Evolutionary conservation across 768 basidiomycete genomes (phyloP).

Genomic region (Saitozyma podzolica): DNA sequence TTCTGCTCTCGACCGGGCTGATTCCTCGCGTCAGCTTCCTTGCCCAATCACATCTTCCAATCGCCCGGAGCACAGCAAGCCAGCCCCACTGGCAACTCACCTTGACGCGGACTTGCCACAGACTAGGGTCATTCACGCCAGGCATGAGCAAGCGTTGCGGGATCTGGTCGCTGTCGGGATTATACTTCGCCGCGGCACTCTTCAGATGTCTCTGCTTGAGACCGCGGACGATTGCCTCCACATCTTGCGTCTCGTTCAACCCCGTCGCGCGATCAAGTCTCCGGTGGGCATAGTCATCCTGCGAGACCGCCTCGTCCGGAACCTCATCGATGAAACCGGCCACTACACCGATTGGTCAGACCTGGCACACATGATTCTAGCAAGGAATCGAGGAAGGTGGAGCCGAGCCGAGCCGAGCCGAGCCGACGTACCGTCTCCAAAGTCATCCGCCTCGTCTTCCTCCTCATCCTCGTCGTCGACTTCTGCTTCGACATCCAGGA

Average conservation of each 20-base stretch:
- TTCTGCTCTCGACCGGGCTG: slow-evolving; percentile 90
- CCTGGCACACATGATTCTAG: background rate
- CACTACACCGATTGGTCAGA: slow-evolving; percentile 14
- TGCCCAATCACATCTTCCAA: background rate
- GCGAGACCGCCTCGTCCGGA: slow-evolving; percentile 32
- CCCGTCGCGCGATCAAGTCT: slow-evolving; percentile 66
- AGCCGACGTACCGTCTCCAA: slow-evolving; percentile 48
- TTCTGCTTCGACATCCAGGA: slow-evolving; percentile 94
- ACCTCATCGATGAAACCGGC: slow-evolving; percentile 55
- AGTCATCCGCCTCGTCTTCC: slow-evolving; percentile 61
- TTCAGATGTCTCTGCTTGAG: slow-evolving; percentile 75
- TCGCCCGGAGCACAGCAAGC: background rate
- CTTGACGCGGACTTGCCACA: slow-evolving; percentile 95
- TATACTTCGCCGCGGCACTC: slow-evolving; percentile 60
- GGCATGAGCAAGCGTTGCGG: slow-evolving; percentile 95
- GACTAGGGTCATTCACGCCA: slow-evolving; percentile 86
- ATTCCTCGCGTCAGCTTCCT: slow-evolving; percentile 6
- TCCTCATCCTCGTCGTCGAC: slow-evolving; percentile 98
- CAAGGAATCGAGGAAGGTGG: background rate
- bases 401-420: background rate
- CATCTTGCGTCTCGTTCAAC: slow-evolving; percentile 65
- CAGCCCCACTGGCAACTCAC: slow-evolving; percentile 54
- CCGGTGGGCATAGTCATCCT: slow-evolving; percentile 52
- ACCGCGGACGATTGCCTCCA: slow-evolving; percentile 79
- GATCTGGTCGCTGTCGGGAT: slow-evolving; percentile 88